Conservation (phyloP, 371 early-diverging fungal species). For the Caulochytrium protostelioides region DNA sequence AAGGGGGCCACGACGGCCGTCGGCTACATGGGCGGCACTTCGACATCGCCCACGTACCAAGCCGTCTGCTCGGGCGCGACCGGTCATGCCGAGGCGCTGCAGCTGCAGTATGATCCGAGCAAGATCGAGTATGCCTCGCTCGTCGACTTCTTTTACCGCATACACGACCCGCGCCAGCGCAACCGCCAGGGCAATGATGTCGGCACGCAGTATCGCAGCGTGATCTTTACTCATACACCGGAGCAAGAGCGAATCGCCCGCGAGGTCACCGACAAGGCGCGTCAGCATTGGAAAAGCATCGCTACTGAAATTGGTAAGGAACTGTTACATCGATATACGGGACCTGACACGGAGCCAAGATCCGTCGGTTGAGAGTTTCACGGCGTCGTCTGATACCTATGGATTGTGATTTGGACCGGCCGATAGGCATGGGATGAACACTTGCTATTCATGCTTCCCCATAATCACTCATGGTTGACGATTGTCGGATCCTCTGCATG, state of each 20-base stretch:
- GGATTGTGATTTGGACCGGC: no score
- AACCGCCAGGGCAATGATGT: slow-evolving; percentile 39
- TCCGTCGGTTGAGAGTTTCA: no score
- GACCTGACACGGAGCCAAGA: no score
- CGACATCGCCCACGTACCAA: slow-evolving; percentile 9
- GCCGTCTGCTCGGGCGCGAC: slow-evolving; percentile 42
- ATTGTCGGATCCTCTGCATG: no score
- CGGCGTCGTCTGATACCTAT: no score
- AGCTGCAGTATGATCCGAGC: slow-evolving; percentile 41
- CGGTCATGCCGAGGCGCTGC: slow-evolving; percentile 65
- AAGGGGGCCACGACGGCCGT: slow-evolving; percentile 27
- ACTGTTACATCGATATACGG: no score
- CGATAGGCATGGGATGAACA: no score
- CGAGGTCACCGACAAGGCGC: slow-evolving; percentile 36
- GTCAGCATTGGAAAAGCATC: slow-evolving; percentile 33
- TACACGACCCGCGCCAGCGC: slow-evolving; percentile 50
- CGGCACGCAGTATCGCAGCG: slow-evolving; percentile 72
- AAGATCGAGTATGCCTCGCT: slow-evolving; percentile 41
- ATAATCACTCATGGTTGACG: no score
- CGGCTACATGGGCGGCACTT: slow-evolving; percentile 62
- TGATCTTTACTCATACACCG: slow-evolving; percentile 52
- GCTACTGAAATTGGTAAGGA: slow-evolving; percentile 63
- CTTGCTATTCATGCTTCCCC: no score
- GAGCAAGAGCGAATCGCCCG: slow-evolving; percentile 57
- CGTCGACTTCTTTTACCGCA: slow-evolving; percentile 63